Percentiles rank a stretch among this genome's conserved stretches.
phyloP scores from a whole-genome alignment of 805 yeast genomes.

The Saccharomyces cerevisiae region DNA sequence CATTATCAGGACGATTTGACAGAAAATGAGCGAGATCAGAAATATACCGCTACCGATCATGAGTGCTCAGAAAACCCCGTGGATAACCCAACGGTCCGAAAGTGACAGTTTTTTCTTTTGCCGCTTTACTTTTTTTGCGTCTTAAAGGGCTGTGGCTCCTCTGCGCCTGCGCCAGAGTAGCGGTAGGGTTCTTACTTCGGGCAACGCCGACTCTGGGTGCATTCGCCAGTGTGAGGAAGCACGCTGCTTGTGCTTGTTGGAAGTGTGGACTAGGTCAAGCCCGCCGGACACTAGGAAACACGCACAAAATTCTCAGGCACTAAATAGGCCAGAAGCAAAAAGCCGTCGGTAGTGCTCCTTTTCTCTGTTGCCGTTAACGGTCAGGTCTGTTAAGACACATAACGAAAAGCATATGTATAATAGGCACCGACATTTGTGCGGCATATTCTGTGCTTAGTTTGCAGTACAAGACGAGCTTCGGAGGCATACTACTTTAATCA shows the following conservation, averaged over 20 bases:
- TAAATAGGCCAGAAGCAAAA: not conserved
- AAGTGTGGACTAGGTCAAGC: not conserved
- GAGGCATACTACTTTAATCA: not conserved
- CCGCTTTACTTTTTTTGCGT: not conserved
- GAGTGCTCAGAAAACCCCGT: not conserved
- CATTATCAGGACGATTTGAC: not conserved
- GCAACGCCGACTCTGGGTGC: not conserved
- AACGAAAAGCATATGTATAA: not conserved
- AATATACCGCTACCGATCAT: not conserved
- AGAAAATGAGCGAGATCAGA: not conserved
- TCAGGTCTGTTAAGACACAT: not conserved
- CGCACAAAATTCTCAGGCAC: not conserved
- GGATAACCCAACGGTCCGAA: not conserved
- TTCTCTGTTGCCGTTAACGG: not conserved
- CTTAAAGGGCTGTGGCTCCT: not conserved
- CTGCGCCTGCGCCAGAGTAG: not conserved
- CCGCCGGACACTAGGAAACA: not conserved
- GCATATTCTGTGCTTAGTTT: not conserved
- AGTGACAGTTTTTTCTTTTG: not conserved
- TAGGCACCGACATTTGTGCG: not conserved
- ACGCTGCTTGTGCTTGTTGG: not conserved
- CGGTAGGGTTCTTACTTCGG: not conserved
- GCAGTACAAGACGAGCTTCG: not conserved
- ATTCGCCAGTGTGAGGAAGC: not conserved
- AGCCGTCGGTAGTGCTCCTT: not conserved